phyloP scores from a whole-genome alignment of 179 eudicot genomes.

The Camellia oleifera region DNA sequence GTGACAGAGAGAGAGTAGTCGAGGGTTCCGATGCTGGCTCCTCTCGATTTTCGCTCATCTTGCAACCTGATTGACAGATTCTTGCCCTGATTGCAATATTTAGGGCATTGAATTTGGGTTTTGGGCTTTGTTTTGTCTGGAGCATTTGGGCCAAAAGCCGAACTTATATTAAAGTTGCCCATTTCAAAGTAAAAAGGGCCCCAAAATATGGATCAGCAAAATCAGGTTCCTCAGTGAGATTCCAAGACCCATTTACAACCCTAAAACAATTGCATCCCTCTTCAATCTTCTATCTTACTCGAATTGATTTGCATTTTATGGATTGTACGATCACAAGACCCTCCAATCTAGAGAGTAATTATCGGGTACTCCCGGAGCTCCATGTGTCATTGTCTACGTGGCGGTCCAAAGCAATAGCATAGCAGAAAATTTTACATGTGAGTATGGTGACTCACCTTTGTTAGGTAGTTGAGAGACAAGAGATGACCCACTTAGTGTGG shows the following conservation, averaged over 20 bases:
- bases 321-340: neutral
- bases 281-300: neutral
- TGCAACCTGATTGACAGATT: slow-evolving; percentile 3
- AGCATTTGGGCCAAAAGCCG: neutral
- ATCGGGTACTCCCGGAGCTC: too few relatives aligned
- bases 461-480: too few relatives aligned
- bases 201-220: slow-evolving; percentile 10
- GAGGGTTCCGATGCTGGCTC: slow-evolving; percentile 14
- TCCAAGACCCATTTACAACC: neutral
- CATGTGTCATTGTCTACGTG: too few relatives aligned
- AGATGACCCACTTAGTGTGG: too few relatives aligned
- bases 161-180: neutral
- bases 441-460: too few relatives aligned
- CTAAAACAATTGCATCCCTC: neutral
- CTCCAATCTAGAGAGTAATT: neutral
- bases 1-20: slow-evolving; percentile 16
- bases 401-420: too few relatives aligned
- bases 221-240: neutral
- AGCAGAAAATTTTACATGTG: too few relatives aligned
- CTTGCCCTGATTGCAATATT: slow-evolving; percentile 13
- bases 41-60: slow-evolving; percentile 16
- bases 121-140: neutral
- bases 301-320: neutral
- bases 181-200: neutral
- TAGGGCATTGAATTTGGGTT: slow-evolving; percentile 10